phyloP scores from a whole-genome alignment of 1,284 basidiomycete species.

The Cryptococcus hybrid region DNA sequence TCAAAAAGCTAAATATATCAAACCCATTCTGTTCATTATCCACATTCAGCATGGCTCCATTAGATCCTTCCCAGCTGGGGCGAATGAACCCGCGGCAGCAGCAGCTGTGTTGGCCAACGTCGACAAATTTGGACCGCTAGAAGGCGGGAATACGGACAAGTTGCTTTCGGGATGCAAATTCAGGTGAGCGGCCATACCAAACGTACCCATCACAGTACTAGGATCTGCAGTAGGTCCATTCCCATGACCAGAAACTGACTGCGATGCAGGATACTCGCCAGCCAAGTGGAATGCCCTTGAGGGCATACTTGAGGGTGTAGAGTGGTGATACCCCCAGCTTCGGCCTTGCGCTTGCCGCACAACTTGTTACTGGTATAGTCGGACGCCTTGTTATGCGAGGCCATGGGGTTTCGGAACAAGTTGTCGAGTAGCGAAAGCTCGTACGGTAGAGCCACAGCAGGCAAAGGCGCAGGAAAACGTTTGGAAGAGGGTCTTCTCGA shows the following conservation, averaged over 20 bases:
- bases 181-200: slow-evolving; percentile 22
- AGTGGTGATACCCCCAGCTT: neutral
- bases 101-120: neutral
- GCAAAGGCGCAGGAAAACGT: slow-evolving; percentile 43
- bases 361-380: slow-evolving; percentile 38
- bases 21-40: slow-evolving; percentile 13
- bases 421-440: slow-evolving; percentile 51
- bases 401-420: slow-evolving; percentile 51
- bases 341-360: slow-evolving; percentile 5
- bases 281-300: slow-evolving; percentile 31
- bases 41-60: neutral
- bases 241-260: too few species aligned
- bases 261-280: neutral
- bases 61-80: neutral
- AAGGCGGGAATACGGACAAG: neutral
- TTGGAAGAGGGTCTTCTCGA: slow-evolving; percentile 42
- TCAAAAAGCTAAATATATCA: slow-evolving; percentile 46
- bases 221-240: neutral
- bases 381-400: slow-evolving; percentile 46
- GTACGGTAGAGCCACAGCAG: slow-evolving; percentile 45
- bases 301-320: slow-evolving; percentile 22
- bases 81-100: neutral
- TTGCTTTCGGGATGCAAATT: neutral
- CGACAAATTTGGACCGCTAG: neutral
- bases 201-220: slow-evolving; percentile 12